Evolutionary conservation across 371 early-diverging fungal genomes (phyloP), one percentile per base, ranked within the genome.

Genomic region (Phascolomyces articulosus): DNA sequence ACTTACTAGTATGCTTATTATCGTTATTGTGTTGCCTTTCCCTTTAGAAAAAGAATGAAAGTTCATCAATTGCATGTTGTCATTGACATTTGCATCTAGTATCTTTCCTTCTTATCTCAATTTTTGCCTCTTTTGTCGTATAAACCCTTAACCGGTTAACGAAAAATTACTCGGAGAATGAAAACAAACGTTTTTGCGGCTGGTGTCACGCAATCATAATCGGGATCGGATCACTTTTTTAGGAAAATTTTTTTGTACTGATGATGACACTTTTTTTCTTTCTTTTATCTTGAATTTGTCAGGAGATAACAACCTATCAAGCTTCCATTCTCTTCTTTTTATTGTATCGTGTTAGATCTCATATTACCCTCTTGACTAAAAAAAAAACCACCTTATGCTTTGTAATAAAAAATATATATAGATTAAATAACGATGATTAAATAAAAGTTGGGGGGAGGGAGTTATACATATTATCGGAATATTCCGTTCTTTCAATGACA

Each of bases 61-160:
- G 47, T 6, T 47, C n/a, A 2, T 47, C 1, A 16, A 13, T 4
- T 6, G 21, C 6, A 47, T 47, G 47, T 47, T 47, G 47, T 20
- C 47, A 47, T 47, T 47, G 3, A 13, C 6, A 6, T 47, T 47
- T 20, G 47, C 10, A 24, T 29, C 13, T 9, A 34, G 0, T 11
- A 34, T 3, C 9, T 34, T 34, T 34, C 11, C 0, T 34, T 34
- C 34, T 34, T 44, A 13, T 44, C 16, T 44, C 16, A 44, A 16
- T n/a, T n/a, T n/a, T n/a, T n/a, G n/a, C n/a, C n/a, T n/a, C n/a
- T 18, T 15, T 18, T 13, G 26, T 44, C 28, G 63, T 34, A 55
- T 55, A 62, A 53, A 62, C 63, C 63, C 63, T 62, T 62, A 54
- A 31, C 63, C 63, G 63, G 18, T 7, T 2, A 23, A 21, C 58